Evolutionary conservation across 345 rosid species (phyloP).

Genomic region (Dovyalis caffra): DNA sequence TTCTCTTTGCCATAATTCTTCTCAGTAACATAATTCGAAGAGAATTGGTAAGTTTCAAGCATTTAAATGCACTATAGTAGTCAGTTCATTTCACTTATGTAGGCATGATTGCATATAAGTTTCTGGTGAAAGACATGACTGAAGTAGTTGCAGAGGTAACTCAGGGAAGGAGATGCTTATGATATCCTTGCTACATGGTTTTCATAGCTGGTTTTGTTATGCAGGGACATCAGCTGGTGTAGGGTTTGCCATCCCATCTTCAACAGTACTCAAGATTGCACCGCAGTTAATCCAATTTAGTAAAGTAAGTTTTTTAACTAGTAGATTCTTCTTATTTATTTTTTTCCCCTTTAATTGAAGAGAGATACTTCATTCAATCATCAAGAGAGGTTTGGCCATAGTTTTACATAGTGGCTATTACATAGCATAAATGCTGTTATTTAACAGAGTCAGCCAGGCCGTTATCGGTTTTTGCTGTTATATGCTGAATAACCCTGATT

Average conservation of each 20-base stretch:
- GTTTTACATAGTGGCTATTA: too few relatives aligned
- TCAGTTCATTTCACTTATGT: neutral
- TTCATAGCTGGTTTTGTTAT: slow-evolving; percentile 8
- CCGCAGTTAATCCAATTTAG: slow-evolving; percentile 86
- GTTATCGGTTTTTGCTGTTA: too few relatives aligned
- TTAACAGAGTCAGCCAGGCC: too few relatives aligned
- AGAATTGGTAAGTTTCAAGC: neutral
- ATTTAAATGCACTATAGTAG: neutral
- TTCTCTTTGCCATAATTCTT: too few relatives aligned
- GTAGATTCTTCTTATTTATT: neutral
- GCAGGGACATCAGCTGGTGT: slow-evolving; percentile 96
- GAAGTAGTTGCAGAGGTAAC: neutral
- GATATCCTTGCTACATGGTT: neutral
- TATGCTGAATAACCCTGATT: too few relatives aligned
- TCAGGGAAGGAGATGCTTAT: neutral
- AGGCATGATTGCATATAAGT: neutral
- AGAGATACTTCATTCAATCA: too few relatives aligned
- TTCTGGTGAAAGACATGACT: neutral
- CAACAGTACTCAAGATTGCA: slow-evolving; percentile 82
- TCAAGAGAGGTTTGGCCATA: too few relatives aligned
- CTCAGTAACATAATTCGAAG: neutral
- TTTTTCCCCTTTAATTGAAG: neutral
- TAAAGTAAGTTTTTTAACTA: slow-evolving; percentile 48
- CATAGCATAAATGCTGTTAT: too few relatives aligned
- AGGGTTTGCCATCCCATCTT: slow-evolving; percentile 94